Evolutionary conservation across 345 rosid genomes (phyloP).

Genomic region (Rhodamnia argentea): DNA sequence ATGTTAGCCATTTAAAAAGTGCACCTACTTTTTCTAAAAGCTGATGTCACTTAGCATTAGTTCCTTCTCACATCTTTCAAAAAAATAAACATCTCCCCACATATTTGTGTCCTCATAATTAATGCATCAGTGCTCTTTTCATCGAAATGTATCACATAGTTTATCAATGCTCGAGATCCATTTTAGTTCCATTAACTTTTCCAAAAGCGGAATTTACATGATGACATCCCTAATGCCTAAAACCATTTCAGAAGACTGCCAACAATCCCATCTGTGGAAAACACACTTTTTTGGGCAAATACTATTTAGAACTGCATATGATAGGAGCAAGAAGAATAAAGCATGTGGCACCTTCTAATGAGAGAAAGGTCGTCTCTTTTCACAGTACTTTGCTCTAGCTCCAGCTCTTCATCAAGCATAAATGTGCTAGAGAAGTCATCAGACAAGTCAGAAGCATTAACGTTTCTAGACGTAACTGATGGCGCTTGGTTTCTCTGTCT

Average conservation of each 20-base stretch:
- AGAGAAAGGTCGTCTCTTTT: constrained; percentile 31
- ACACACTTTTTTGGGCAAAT: background rate
- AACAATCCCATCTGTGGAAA: background rate
- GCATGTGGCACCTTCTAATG: constrained; percentile 41
- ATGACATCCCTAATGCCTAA: background rate
- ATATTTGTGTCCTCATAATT: background rate
- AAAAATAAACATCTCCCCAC: background rate
- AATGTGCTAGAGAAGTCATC: constrained; percentile 71
- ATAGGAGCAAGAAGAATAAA: background rate
- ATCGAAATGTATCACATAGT: background rate
- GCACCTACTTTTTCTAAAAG: background rate
- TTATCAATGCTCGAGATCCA: background rate
- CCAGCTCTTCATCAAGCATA: constrained; percentile 92
- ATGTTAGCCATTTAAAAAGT: background rate
- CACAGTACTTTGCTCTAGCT: constrained; percentile 59
- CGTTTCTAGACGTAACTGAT: constrained; percentile 6
- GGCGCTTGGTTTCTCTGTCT: constrained; percentile 14
- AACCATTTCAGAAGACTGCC: background rate
- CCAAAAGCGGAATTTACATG: background rate
- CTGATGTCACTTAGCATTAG: background rate
- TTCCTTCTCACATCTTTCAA: background rate
- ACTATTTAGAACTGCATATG: background rate
- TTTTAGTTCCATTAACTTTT: background rate
- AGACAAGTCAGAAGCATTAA: constrained; percentile 38
- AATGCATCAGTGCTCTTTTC: background rate